phyloP scores from a whole-genome alignment of 2,329 filamentous ascomycete species.

The Falciphora oryzae region DNA sequence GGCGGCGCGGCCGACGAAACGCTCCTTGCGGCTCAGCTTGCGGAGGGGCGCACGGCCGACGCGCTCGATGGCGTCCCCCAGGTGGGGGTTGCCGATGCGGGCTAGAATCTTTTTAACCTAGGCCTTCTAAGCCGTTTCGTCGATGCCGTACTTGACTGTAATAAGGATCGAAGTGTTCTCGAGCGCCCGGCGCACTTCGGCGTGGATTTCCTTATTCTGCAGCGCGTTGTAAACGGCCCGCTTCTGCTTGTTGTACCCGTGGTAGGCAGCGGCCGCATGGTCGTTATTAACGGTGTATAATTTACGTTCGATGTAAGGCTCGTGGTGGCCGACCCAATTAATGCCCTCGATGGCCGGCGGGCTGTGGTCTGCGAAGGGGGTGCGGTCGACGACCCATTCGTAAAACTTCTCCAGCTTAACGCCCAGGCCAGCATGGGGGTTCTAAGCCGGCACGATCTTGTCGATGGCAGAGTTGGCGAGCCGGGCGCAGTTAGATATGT shows the following conservation, averaged over 20 bases:
- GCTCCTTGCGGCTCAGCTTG: conserved; percentile 92
- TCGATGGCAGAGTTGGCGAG: conserved; percentile 99
- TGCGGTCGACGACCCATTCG: conserved; percentile 94
- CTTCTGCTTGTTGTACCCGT: conserved; percentile 82
- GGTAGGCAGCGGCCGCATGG: conserved; percentile 93
- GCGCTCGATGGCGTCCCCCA: conserved; percentile 90
- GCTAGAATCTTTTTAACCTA: conserved; percentile 91
- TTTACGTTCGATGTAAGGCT: conserved; percentile 55
- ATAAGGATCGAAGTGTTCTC: conserved; percentile 84
- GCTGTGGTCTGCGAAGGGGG: conserved; percentile 2
- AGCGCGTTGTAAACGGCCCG: conserved; percentile 85
- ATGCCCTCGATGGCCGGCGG: conserved; percentile 53
- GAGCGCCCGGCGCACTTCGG: conserved; percentile 73
- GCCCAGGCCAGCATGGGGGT: conserved; percentile 71
- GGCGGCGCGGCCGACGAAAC: conserved; percentile 86
- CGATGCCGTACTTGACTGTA: conserved; percentile 78
- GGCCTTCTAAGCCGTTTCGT: conserved; percentile 65
- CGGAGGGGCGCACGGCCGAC: conserved; percentile 91
- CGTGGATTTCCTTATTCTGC: conserved; percentile 71
- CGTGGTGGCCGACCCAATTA: conserved; percentile 14
- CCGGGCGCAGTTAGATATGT: conserved; percentile 68
- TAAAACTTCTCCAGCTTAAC: conserved; percentile 98
- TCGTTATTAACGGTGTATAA: conserved; percentile 99
- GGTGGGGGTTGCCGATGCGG: conserved; percentile 87
- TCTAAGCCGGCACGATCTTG: conserved; percentile 92